Evolutionary conservation across 1,284 basidiomycete species (phyloP), one percentile per base, ranked within the genome.

Genomic region (Trametes sp.): DNA sequence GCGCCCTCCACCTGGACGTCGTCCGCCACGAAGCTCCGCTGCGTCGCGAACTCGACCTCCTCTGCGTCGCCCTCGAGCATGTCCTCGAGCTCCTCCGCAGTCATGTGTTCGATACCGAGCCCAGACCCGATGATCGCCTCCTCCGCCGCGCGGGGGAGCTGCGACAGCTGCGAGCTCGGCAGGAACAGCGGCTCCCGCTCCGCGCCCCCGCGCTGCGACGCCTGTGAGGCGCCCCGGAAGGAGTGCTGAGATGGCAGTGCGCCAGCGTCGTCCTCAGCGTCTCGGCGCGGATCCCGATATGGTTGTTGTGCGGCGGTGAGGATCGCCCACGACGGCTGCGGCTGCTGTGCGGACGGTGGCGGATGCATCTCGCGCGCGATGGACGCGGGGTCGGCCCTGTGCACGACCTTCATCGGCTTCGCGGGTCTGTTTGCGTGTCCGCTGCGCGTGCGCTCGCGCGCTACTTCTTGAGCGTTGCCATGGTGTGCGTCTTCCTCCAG

Each of bases 31-130:
- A 46, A 19, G 28, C 36, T 49, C 26, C 54, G 21, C 31, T 62
- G 70, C 62, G 35, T 75, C 63, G 42, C 77, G 67, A 82, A 81
- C 24, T 75, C 81, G 31, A 89, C 83, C 72, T 90, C 88, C 64
- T 87, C 85, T 1, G 82, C 89, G 1, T 88, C 88, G 45, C 81
- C 87, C 60, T 89, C 87, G 33, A 90, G 74, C 82, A 91, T 83
- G 24, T 81, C 84, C 31, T 78, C 80, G 48, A 92, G 76, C 70
- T 90, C 87, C 21, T 85, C 81, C n/a, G 75, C 79, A 62, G 82
- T 78, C 88, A 92, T 89, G 63, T 81, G 70, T 68, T 89, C 88
- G 36, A 88, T 79, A 1, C 86, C 88, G 21, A 90, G 74, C 8
- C 88, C 89, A 4, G 86, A 85, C 38, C 81, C 80, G 52, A 79